Conservation (phyloP, 2,329 filamentous ascomycete genomes). For the Xylaria sp. region DNA sequence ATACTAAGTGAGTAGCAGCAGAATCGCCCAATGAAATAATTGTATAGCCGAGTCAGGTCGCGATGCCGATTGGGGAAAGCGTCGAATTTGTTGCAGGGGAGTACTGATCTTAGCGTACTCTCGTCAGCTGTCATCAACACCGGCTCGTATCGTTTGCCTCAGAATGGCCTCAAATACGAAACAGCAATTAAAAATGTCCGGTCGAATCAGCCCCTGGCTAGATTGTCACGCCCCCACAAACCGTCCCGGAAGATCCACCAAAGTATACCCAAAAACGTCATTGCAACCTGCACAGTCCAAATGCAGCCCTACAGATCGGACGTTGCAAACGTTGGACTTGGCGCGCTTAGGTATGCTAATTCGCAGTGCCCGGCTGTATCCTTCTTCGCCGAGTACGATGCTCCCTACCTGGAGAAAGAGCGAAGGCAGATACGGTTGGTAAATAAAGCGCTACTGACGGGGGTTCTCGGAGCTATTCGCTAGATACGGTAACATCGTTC, state of each 20-base stretch:
- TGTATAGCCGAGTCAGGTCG: slow-evolving; percentile 24
- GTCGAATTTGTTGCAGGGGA: slow-evolving; percentile 24
- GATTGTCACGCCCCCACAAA: slow-evolving; percentile 35
- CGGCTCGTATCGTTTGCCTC: slow-evolving; percentile 35
- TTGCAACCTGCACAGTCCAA: slow-evolving; percentile 32
- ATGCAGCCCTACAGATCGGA: slow-evolving; percentile 38
- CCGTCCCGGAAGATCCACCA: slow-evolving; percentile 33
- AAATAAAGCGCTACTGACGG: slow-evolving; percentile 32
- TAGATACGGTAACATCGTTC: slow-evolving; percentile 36
- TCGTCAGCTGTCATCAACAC: slow-evolving; percentile 19
- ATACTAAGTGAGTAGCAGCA: not conserved
- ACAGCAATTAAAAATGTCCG: slow-evolving; percentile 34
- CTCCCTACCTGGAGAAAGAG: slow-evolving; percentile 19
- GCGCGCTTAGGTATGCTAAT: slow-evolving; percentile 13
- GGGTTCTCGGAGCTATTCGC: slow-evolving; percentile 35
- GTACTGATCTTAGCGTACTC: slow-evolving; percentile 5
- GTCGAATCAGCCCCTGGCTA: slow-evolving; percentile 34
- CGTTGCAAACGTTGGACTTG: slow-evolving; percentile 30
- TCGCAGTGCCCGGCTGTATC: slow-evolving; percentile 18
- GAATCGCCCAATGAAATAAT: slow-evolving; percentile 20
- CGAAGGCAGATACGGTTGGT: slow-evolving; percentile 22
- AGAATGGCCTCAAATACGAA: slow-evolving; percentile 38
- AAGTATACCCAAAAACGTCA: slow-evolving; percentile 31
- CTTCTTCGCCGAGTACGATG: slow-evolving; percentile 7
- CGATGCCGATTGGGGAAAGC: slow-evolving; percentile 27